Evolutionary conservation across 306 rosid species (phyloP).

Genomic region (Abrus precatorius): DNA sequence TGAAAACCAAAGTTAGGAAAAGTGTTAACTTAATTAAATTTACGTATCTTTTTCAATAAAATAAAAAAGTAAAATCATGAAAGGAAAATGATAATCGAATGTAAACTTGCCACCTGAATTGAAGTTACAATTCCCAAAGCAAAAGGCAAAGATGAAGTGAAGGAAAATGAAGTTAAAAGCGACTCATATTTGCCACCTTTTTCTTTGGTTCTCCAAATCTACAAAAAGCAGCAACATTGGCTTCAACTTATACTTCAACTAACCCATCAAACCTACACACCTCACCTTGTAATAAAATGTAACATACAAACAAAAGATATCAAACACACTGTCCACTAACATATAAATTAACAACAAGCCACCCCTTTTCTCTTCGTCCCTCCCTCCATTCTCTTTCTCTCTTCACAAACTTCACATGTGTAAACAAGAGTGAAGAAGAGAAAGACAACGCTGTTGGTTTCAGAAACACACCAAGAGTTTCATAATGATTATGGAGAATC

Average conservation of each 20-base stretch:
- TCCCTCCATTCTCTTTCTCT: not conserved
- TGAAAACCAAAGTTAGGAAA: too few relatives aligned
- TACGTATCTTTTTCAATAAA: too few relatives aligned
- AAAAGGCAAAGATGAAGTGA: slow-evolving; percentile 10
- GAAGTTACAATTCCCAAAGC: slow-evolving; percentile 40
- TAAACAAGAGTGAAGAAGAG: slow-evolving; percentile 21
- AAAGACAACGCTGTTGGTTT: slow-evolving; percentile 42
- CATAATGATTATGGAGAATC: slow-evolving; percentile 14
- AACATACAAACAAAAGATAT: not conserved
- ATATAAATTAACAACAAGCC: slow-evolving; percentile 24
- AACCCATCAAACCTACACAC: slow-evolving; percentile 41
- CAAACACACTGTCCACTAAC: slow-evolving; percentile 35
- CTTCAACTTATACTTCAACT: slow-evolving; percentile 39
- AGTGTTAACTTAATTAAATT: too few relatives aligned
- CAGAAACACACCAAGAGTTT: slow-evolving; percentile 14
- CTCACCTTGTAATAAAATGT: slow-evolving; percentile 31
- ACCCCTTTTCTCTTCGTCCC: not conserved
- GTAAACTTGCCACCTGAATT: slow-evolving; percentile 12
- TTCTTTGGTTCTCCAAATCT: slow-evolving; percentile 50
- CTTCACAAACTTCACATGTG: slow-evolving; percentile 25
- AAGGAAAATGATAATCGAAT: not conserved
- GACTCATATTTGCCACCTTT: slow-evolving; percentile 35
- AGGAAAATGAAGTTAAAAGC: slow-evolving; percentile 20
- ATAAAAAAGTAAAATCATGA: too few relatives aligned
- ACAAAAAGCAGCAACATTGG: slow-evolving; percentile 47